Percentiles rank a stretch among this genome's conserved stretches.
These are phyloP conservation scores for Debaryomyces maramus DNA, from an alignment of 805 yeast species.

Conservation along the genomic window DNA sequence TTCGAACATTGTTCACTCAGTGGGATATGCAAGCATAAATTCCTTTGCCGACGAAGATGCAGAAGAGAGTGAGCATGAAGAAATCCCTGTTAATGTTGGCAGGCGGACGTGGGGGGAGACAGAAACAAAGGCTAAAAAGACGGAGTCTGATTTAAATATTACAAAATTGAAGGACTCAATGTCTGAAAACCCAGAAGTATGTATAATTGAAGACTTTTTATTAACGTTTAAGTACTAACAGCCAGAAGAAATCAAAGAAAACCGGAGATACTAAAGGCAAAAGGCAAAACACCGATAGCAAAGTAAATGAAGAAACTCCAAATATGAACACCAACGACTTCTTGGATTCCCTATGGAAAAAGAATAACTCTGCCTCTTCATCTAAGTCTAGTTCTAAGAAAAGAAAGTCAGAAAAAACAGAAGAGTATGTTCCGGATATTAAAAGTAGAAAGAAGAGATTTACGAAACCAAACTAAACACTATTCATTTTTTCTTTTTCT, in stretches of 20 bases:
- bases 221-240: constrained; percentile 2
- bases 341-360: constrained; percentile 8
- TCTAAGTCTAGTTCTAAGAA: constrained; percentile 9
- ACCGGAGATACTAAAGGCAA: constrained; percentile 9
- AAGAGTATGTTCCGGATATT: constrained; percentile 11
- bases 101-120: constrained; percentile 19
- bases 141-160: constrained; percentile 4
- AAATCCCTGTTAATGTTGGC: constrained; percentile 6
- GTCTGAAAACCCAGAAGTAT: constrained; percentile 1
- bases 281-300: not conserved
- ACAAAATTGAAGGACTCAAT: constrained; percentile 8
- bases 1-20: constrained; percentile 24
- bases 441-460: constrained; percentile 14
- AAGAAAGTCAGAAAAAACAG: constrained; percentile 10
- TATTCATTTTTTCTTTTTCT: constrained; percentile 25
- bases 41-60: constrained; percentile 21
- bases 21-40: constrained; percentile 45
- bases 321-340: constrained; percentile 4
- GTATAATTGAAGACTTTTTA: not conserved
- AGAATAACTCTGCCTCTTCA: not conserved
- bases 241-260: constrained; percentile 11
- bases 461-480: constrained; percentile 2
- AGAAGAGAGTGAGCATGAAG: constrained; percentile 3
- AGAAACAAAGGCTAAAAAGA: not conserved
- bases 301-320: not conserved